Evolutionary conservation across 2,329 filamentous ascomycete genomes (phyloP).

Genomic region (Pyrenochaeta sp.): DNA sequence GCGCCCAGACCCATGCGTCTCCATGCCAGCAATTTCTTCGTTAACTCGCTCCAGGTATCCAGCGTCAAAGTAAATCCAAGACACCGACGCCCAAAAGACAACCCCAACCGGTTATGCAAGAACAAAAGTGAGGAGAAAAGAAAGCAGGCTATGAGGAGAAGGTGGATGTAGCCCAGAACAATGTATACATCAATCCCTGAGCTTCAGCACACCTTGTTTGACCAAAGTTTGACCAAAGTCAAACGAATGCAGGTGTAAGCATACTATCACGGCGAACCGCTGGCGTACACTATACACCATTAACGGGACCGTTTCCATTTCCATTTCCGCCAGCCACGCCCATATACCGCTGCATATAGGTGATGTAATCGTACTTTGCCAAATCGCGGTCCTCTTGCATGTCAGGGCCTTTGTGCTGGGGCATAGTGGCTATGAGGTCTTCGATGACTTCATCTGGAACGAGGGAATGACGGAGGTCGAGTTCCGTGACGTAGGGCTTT

Average conservation of each 20-base stretch:
- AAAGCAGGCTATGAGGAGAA: too few species aligned
- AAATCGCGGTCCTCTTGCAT: slow-evolving; percentile 82
- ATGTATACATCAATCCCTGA: too few species aligned
- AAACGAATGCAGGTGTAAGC: slow-evolving; percentile 27
- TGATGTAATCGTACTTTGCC: slow-evolving; percentile 94
- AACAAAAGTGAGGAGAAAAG: too few species aligned
- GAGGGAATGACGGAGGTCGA: slow-evolving; percentile 92
- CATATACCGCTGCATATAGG: slow-evolving; percentile 85
- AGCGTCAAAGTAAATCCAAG: too few species aligned
- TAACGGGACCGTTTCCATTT: slow-evolving; percentile 28
- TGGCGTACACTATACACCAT: slow-evolving; percentile 28
- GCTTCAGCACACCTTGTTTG: too few species aligned
- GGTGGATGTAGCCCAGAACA: too few species aligned
- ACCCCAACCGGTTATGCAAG: too few species aligned
- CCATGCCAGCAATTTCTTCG: too few species aligned
- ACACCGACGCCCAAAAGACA: too few species aligned
- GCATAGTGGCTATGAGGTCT: slow-evolving; percentile 87
- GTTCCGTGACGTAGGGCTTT: slow-evolving; percentile 92
- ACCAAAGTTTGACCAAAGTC: too few species aligned
- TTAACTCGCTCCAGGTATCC: too few species aligned
- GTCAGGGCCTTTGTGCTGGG: slow-evolving; percentile 82
- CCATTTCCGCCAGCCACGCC: slow-evolving; percentile 34
- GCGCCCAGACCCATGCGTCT: too few species aligned
- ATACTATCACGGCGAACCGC: slow-evolving; percentile 14
- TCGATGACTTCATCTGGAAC: slow-evolving; percentile 98